Base-by-base conservation (phyloP, 208 protist species). In the Naegleria lovaniensis region DNA sequence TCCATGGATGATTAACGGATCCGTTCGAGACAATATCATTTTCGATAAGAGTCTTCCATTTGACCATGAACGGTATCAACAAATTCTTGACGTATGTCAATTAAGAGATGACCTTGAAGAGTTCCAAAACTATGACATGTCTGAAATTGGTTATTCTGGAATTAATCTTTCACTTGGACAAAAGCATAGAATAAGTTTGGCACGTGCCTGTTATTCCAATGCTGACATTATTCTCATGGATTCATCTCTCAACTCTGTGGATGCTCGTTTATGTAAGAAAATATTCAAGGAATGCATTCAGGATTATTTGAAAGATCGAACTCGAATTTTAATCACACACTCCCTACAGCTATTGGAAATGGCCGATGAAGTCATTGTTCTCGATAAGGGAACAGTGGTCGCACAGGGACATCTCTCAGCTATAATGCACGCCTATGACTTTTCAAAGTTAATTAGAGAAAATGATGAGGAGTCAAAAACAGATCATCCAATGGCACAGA, bases 131-230 rank as follows among this genome's bases (percentile, higher is more conserved):
- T 92, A 94, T 39, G 94, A 96, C 90, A 5, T 91, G 39, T 95
- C 93, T 7, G 95, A 96, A 55, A 96, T 97, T 92, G 96, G 96
- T 22, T 95, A 96, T 38, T 89, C 91, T 52, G 96, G 96, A n/a
- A 13, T 95, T 16, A 95, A 92, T 76, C 89, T 95, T 43, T 91
- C 41, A 90, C 93, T 91, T 86, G 94, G 87, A 79, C 94, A 96
- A 91, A 95, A 96, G 90, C 93, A 93, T 92, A 85, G 91, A 59
- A 93, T 94, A 25, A 36, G n/a, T 36, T 41, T 94, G n/a, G 93
- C 93, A n/a, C 91, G 93, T 40, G 92, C 93, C 16, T 90, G 93
- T 48, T 90, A 88, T 40, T 83, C 55, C 5, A 41, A 75, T 29
- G 22, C 15, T 25, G 48, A 38, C 9, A 43, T 90, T 48, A 75